phyloP scores from a whole-genome alignment of 768 basidiomycete genomes.

The Lactarius psammicola region DNA sequence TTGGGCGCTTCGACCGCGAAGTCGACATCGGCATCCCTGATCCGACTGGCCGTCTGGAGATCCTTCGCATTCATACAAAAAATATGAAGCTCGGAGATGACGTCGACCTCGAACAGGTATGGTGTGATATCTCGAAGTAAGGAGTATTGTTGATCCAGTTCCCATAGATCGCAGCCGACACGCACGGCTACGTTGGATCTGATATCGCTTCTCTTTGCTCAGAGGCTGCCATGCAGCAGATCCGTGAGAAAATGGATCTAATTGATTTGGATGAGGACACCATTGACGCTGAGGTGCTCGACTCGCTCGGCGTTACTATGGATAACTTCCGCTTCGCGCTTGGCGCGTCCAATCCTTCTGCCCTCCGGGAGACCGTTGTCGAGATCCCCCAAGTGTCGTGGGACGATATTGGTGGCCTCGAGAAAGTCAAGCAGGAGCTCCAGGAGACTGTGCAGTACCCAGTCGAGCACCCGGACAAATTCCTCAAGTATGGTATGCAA shows the following conservation, averaged over 20 bases:
- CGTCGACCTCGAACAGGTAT: constrained; percentile 92
- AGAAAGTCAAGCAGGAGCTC: constrained; percentile 98
- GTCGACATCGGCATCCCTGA: constrained; percentile 99
- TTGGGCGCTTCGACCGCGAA: constrained; percentile 99
- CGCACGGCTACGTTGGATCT: constrained; percentile 98
- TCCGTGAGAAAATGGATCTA: constrained; percentile 99
- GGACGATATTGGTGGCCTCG: constrained; percentile 99
- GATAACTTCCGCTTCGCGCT: constrained; percentile 99
- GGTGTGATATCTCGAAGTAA: constrained; percentile 13
- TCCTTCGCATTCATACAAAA: constrained; percentile 99
- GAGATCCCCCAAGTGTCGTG: constrained; percentile 98
- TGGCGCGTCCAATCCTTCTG: constrained; percentile 95
- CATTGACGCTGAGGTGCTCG: constrained; percentile 98
- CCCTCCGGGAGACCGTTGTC: constrained; percentile 97
- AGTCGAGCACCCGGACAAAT: constrained; percentile 99
- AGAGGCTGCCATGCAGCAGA: constrained; percentile 99
- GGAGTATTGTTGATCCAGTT: constrained; percentile 20
- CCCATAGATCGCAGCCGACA: constrained; percentile 91
- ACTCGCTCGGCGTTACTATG: constrained; percentile 99
- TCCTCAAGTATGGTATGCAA: constrained; percentile 99
- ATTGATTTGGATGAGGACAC: constrained; percentile 97
- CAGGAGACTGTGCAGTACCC: constrained; percentile 99
- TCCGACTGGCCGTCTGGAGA: constrained; percentile 97
- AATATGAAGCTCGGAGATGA: constrained; percentile 99
- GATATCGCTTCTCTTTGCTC: constrained; percentile 97